These are phyloP conservation scores for Paraphaeosphaeria sporulosa DNA, from an alignment of 2,329 filamentous ascomycete genomes.

Conservation along the genomic window DNA sequence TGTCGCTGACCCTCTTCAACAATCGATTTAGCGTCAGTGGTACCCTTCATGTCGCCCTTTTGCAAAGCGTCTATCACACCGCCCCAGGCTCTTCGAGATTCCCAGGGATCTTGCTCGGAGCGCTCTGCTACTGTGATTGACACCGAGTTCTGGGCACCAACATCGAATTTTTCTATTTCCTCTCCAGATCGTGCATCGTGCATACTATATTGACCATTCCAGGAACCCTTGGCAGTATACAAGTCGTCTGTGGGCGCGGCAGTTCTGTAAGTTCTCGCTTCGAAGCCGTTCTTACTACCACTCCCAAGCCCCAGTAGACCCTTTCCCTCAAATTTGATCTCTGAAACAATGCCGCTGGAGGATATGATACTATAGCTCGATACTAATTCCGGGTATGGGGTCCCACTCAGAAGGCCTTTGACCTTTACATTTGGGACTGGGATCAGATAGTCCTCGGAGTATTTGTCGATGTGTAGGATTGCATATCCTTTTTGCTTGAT, in stretches of 20 bases:
- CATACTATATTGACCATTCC: conserved; percentile 52
- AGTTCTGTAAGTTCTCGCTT: conserved; percentile 49
- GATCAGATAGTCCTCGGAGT: conserved; percentile 55
- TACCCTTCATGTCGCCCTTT: conserved; percentile 52
- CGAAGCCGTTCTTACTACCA: conserved; percentile 52
- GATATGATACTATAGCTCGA: conserved; percentile 53
- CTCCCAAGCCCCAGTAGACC: conserved; percentile 45
- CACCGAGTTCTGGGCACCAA: conserved; percentile 27
- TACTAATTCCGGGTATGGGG: conserved; percentile 54
- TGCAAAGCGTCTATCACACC: conserved; percentile 50
- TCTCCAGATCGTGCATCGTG: conserved; percentile 42
- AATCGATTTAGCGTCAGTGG: conserved; percentile 38
- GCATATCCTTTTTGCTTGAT: conserved; percentile 58
- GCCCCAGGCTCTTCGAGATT: conserved; percentile 54
- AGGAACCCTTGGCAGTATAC: conserved; percentile 52
- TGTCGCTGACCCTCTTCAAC: conserved; percentile 51
- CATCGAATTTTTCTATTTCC: conserved; percentile 49
- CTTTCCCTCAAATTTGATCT: conserved; percentile 56
- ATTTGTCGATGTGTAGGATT: conserved; percentile 53
- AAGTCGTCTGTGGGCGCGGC: conserved; percentile 41
- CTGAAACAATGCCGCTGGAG: conserved; percentile 52
- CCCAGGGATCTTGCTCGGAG: conserved; percentile 55
- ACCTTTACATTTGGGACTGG: conserved; percentile 56
- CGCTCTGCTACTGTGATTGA: conserved; percentile 37
- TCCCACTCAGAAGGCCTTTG: conserved; percentile 53